phyloP scores from a whole-genome alignment of 257 asterid species.

The Nicotiana sylvestris region DNA sequence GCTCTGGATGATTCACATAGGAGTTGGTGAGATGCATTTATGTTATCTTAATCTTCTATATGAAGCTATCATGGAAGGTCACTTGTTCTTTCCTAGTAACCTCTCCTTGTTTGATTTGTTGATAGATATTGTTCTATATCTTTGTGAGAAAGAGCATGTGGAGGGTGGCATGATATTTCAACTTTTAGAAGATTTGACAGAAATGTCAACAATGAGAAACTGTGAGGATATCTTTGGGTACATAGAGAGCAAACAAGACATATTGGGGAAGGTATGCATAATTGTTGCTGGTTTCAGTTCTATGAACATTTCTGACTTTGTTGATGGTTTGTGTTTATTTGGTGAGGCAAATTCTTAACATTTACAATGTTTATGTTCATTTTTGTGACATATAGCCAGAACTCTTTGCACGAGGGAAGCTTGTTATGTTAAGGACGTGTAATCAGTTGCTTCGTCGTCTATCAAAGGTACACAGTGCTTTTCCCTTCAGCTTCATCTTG shows the following conservation, averaged over 20 bases:
- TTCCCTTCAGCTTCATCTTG: constrained; percentile 14
- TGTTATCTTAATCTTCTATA: neutral
- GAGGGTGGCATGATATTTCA: constrained; percentile 99
- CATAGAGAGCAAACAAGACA: constrained; percentile 93
- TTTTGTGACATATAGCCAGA: constrained; percentile 66
- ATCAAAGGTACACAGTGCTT: constrained; percentile 60
- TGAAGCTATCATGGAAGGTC: neutral
- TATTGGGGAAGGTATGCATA: constrained; percentile 75
- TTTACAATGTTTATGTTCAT: constrained; percentile 7
- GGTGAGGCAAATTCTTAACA: neutral
- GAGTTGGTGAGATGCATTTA: constrained; percentile 8
- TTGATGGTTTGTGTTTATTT: neutral
- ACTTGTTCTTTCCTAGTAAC: constrained; percentile 20
- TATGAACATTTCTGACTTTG: constrained; percentile 3
- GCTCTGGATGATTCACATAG: neutral
- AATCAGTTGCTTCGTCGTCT: constrained; percentile 98
- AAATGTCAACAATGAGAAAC: constrained; percentile 98
- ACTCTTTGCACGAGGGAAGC: constrained; percentile 97
- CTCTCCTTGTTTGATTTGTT: constrained; percentile 16
- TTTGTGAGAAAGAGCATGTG: constrained; percentile 93
- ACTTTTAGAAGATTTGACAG: constrained; percentile 96
- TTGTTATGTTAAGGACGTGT: constrained; percentile 97
- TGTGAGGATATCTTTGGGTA: constrained; percentile 92
- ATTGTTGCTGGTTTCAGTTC: neutral
- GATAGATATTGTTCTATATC: constrained; percentile 83